Conservation (phyloP, 371 early-diverging fungal species). For the Syncephalastrum monosporum region DNA sequence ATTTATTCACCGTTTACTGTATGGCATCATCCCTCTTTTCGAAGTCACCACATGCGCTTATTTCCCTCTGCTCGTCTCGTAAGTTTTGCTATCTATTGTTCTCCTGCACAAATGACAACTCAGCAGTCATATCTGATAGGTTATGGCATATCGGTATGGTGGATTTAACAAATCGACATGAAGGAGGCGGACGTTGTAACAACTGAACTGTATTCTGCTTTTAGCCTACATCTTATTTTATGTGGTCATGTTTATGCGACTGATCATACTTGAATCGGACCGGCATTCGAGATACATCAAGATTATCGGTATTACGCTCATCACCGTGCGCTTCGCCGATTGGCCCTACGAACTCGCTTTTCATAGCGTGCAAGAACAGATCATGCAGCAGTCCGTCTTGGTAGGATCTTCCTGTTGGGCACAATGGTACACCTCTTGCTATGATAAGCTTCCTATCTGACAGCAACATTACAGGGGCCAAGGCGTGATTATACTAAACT, state of each 20-base stretch:
- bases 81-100: conserved; percentile 17
- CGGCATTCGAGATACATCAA: conserved; percentile 39
- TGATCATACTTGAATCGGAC: conserved; percentile 37
- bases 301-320: conserved; percentile 29
- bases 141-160: conserved; percentile 34
- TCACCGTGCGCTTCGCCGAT: conserved; percentile 41
- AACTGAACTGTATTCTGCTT: conserved; percentile 2
- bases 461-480: conserved; percentile 25
- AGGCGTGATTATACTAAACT: conserved; percentile 45
- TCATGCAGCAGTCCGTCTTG: conserved; percentile 8
- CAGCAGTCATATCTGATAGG: conserved; percentile 14
- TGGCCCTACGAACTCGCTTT: conserved; percentile 49
- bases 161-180: neutral
- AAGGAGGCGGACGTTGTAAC: neutral
- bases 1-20: conserved; percentile 32
- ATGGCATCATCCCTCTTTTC: conserved; percentile 44
- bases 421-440: conserved; percentile 26
- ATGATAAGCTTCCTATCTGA: neutral
- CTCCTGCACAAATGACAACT: conserved; percentile 2
- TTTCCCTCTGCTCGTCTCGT: conserved; percentile 48
- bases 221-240: conserved; percentile 25
- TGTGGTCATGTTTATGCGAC: conserved; percentile 44
- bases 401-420: conserved; percentile 42
- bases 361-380: conserved; percentile 17
- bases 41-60: conserved; percentile 43